Evolutionary conservation across 108 stramenopile genomes (phyloP), one percentile per base, ranked within the genome.

Genomic region (Discostella pseudostelligera): DNA sequence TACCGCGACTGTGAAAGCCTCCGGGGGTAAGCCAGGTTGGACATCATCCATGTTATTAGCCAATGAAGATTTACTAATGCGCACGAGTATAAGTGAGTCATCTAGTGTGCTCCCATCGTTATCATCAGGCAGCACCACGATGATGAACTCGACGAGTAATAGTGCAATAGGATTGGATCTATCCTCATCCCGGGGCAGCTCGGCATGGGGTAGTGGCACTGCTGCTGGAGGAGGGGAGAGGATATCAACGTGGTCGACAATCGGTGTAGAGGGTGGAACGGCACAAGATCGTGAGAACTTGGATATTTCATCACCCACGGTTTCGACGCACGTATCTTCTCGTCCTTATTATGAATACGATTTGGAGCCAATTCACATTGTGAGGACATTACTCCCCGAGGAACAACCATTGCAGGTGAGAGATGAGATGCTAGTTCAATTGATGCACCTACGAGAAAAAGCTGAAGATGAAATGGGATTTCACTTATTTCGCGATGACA

Each of bases 401-500:
- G 79, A 80, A 26, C 70, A 74, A 56, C 79, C 79, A 1, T 37
- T 80, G 35, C 57, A 67, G 26, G 63, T 71, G 12, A 62, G 79
- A 13, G 79, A 80, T 49, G 75, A 80, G 16, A 63, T 76, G 72
- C 59, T 76, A 42, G 20, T 36, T 11, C 26, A 35, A 16, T 56
- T 80, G 13, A 36, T 25, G 9, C 43, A 66, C 25, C 28, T 61
- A 26, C 44, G 65, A 46, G 28, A 36, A 17, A 28, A 67, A 35
- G 75, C 75, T 14, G 74, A 76, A 62, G 51, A 56, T 28, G 74
- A 80, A 49, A 69, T 80, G 74, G 79, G 75, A 53, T 55, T 74
- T 29, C 51, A 39, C 62, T 40, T 46, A 22, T 48, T 25, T 24
- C 42, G 64, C 10, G 73, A 17, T 13, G 48, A 22, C 13, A 47